These are phyloP conservation scores for Cicer cuneatum DNA, from an alignment of 306 rosid genomes.

Conservation along the genomic window DNA sequence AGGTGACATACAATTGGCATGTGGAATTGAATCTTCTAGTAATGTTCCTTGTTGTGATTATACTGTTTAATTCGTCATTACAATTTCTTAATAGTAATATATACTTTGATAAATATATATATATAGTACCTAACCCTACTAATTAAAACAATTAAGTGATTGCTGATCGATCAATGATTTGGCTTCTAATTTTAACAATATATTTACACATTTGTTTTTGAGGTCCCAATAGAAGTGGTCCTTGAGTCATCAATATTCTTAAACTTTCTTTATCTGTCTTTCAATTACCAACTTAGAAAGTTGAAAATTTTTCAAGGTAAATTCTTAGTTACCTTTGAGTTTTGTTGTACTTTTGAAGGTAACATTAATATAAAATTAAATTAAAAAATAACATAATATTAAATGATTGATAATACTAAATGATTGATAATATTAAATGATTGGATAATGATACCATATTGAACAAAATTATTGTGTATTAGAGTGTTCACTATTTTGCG, in stretches of 20 bases:
- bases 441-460: no score
- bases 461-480: no score
- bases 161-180: constrained; percentile 45
- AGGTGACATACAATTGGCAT: neutral
- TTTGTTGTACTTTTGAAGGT: no score
- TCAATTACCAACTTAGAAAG: constrained; percentile 33
- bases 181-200: constrained; percentile 45
- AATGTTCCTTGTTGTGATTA: neutral
- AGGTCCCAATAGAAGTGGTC: constrained; percentile 55
- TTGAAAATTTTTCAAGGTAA: constrained; percentile 11
- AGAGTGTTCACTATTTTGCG: no score
- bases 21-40: constrained; percentile 24
- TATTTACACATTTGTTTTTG: constrained; percentile 11
- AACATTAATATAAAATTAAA: no score
- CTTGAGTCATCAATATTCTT: constrained; percentile 65
- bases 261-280: constrained; percentile 34
- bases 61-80: constrained; percentile 39
- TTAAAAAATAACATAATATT: no score
- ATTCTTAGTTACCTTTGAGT: no score
- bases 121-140: constrained; percentile 48
- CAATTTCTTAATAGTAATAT: neutral
- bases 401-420: no score
- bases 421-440: no score
- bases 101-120: constrained; percentile 37
- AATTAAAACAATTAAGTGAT: constrained; percentile 38